Evolutionary conservation across 768 basidiomycete species (phyloP).

Genomic region (Amanita molliuscula): DNA sequence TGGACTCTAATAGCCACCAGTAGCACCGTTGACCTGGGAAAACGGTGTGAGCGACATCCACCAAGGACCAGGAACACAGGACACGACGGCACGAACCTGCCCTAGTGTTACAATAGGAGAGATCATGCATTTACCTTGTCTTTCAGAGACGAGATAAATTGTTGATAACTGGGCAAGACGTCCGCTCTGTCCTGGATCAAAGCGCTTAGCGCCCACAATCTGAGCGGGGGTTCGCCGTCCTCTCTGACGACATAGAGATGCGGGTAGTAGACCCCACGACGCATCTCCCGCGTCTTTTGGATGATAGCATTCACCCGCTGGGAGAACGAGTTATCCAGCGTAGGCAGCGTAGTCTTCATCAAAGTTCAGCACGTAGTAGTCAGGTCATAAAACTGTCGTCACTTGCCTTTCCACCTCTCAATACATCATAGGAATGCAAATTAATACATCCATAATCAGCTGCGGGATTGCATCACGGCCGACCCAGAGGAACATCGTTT

Average conservation of each 20-base stretch:
- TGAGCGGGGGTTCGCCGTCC: constrained; percentile 90
- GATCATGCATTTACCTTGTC: constrained; percentile 54
- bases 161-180: constrained; percentile 90
- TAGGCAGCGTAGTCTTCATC: constrained; percentile 71
- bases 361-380: neutral
- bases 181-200: constrained; percentile 96
- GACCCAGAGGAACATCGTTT: constrained; percentile 96
- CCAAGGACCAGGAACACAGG: neutral
- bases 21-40: constrained; percentile 3
- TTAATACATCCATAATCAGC: constrained; percentile 87
- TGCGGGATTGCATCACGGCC: constrained; percentile 98
- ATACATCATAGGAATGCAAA: constrained; percentile 74
- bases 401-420: constrained; percentile 88
- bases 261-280: constrained; percentile 85
- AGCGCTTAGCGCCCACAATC: constrained; percentile 90
- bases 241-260: constrained; percentile 97
- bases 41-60: neutral
- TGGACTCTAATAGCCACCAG: constrained; percentile 4
- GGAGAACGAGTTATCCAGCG: constrained; percentile 91
- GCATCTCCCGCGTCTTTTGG: constrained; percentile 90
- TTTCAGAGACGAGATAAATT: constrained; percentile 83
- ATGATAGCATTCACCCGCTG: constrained; percentile 90
- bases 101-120: neutral
- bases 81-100: constrained; percentile 5
- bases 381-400: neutral